Evolutionary conservation across 1,284 basidiomycete genomes (phyloP).

Genomic region (Microbotryum lychnidis-dioicae): DNA sequence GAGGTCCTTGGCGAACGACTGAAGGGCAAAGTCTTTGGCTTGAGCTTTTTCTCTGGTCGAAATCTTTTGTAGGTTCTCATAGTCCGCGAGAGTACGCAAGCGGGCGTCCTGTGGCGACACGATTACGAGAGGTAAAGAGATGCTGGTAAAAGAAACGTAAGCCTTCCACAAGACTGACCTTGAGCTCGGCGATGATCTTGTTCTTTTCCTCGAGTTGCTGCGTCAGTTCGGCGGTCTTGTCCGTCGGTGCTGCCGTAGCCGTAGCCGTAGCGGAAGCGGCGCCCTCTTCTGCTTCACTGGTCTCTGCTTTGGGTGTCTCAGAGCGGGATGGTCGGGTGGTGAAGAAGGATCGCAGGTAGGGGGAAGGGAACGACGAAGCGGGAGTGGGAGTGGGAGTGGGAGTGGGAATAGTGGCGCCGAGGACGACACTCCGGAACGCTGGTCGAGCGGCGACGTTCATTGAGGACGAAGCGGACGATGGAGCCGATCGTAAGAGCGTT

Average conservation of each 20-base stretch:
- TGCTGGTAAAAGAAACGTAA: too few relatives aligned
- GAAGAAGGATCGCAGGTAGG: not conserved
- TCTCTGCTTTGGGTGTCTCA: not conserved
- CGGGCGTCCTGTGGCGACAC: slow-evolving; percentile 30
- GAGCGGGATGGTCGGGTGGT: not conserved
- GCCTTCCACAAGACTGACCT: slow-evolving; percentile 8
- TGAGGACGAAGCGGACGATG: too few relatives aligned
- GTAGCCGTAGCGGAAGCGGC: not conserved
- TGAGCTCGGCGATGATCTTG: slow-evolving; percentile 29
- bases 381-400: not conserved
- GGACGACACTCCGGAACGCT: not conserved
- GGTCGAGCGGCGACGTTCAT: too few relatives aligned
- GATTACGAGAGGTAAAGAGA: too few relatives aligned
- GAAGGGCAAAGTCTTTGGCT: slow-evolving; percentile 86
- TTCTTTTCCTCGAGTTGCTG: slow-evolving; percentile 24
- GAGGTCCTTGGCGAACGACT: slow-evolving; percentile 79
- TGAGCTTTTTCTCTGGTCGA: slow-evolving; percentile 82
- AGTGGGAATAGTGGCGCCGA: too few relatives aligned
- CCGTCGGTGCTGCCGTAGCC: not conserved
- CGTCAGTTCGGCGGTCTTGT: slow-evolving; percentile 7
- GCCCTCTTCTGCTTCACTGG: not conserved
- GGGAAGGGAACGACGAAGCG: not conserved
- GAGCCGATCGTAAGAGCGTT: too few relatives aligned
- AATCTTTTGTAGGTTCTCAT: slow-evolving; percentile 87
- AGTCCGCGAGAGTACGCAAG: slow-evolving; percentile 58